Evolutionary conservation across 2,329 filamentous ascomycete genomes (phyloP).

Genomic region (Fusarium chaquense): DNA sequence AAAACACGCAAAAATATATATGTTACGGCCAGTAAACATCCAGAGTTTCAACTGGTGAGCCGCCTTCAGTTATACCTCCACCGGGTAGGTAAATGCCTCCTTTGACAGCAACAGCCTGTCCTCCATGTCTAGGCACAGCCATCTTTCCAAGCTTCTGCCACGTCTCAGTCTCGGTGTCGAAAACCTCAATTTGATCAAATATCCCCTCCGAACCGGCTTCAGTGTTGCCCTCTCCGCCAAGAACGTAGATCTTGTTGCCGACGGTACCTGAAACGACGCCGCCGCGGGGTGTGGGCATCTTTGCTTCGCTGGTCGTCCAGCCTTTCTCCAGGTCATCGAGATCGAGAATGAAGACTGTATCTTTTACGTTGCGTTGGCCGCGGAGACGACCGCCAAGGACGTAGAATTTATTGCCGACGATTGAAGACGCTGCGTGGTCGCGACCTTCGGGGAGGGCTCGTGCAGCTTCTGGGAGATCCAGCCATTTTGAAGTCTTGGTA

Average conservation of each 20-base stretch:
- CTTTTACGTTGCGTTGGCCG: slow-evolving; percentile 49
- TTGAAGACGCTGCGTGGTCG: slow-evolving; percentile 51
- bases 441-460: slow-evolving; percentile 50
- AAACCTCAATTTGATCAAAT: slow-evolving; percentile 49
- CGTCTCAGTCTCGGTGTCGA: slow-evolving; percentile 45
- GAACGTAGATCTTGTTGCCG: slow-evolving; percentile 48
- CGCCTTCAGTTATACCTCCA: slow-evolving; percentile 46
- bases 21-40: slow-evolving; percentile 34
- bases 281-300: slow-evolving; percentile 56
- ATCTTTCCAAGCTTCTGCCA: slow-evolving; percentile 48
- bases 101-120: slow-evolving; percentile 46
- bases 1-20: not conserved
- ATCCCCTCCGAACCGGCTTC: slow-evolving; percentile 34
- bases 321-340: slow-evolving; percentile 42
- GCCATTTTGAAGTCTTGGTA: slow-evolving; percentile 45
- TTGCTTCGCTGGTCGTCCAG: slow-evolving; percentile 46
- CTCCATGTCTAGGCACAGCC: slow-evolving; percentile 53
- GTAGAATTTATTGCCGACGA: slow-evolving; percentile 52
- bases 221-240: slow-evolving; percentile 55
- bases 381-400: slow-evolving; percentile 53
- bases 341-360: slow-evolving; percentile 53
- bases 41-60: slow-evolving; percentile 28
- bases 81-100: slow-evolving; percentile 52
- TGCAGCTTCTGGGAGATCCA: slow-evolving; percentile 43
- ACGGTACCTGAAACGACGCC: slow-evolving; percentile 50